A percentile compares a stretch with the other conserved stretches of the same genome.
These are phyloP conservation scores for Candida adriatica DNA, from an alignment of 805 yeast genomes.

Conservation along the genomic window DNA sequence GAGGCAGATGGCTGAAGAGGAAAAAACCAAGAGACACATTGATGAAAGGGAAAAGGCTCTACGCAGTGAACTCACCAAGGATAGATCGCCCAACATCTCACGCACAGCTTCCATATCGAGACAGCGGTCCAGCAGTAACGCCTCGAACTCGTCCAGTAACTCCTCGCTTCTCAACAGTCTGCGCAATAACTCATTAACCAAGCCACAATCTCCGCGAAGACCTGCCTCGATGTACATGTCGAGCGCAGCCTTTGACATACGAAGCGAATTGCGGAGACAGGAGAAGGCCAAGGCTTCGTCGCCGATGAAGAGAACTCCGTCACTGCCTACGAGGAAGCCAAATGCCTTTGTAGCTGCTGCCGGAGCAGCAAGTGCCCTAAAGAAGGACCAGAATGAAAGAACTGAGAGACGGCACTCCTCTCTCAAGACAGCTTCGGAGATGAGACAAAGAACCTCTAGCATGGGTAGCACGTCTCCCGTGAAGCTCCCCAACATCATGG, in stretches of 20 bases:
- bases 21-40: conserved; percentile 8
- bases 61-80: conserved; percentile 13
- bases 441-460: conserved; percentile 1
- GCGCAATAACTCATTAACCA: conserved; percentile 6
- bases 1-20: conserved; percentile 9
- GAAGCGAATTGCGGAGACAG: conserved; percentile 22
- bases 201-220: conserved; percentile 9
- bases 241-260: conserved; percentile 23
- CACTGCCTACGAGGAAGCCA: conserved; percentile 6
- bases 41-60: conserved; percentile 16
- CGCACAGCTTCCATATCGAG: conserved; percentile 9
- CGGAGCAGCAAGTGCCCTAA: conserved; percentile 16
- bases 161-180: conserved; percentile 12
- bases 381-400: too few relatives aligned
- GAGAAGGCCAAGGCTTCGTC: conserved; percentile 9
- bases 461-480: too few relatives aligned
- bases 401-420: conserved; percentile 21
- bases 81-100: conserved; percentile 15
- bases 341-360: conserved; percentile 19
- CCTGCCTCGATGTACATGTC: conserved; percentile 20
- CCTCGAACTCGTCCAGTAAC: conserved; percentile 12
- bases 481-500: too few relatives aligned
- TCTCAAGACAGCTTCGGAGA: conserved; percentile 11
- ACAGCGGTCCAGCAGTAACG: conserved; percentile 15
- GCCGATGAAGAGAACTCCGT: conserved; percentile 6